Conservation (phyloP, 345 rosid genomes). For the Aurinia saxatilis region DNA sequence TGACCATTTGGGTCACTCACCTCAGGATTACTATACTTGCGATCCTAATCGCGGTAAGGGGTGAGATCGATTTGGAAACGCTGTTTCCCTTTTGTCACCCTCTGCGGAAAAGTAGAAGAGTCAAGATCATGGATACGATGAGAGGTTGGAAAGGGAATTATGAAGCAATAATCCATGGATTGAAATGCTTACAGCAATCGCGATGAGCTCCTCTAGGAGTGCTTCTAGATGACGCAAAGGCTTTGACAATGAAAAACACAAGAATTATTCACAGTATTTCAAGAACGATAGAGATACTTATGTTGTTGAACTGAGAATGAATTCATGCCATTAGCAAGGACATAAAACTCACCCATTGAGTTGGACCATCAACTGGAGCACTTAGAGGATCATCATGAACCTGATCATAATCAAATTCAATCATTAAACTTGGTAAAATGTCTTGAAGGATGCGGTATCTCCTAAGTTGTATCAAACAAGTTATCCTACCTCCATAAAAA, state of each 20-base stretch:
- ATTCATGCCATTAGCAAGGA: background rate
- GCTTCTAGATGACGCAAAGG: constrained; percentile 88
- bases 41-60: constrained; percentile 45
- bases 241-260: constrained; percentile 32
- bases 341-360: constrained; percentile 81
- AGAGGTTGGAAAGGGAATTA: background rate
- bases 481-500: constrained; percentile 91
- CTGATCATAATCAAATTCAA: constrained; percentile 33
- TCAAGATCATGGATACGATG: background rate
- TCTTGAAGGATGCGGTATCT: background rate
- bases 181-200: constrained; percentile 70
- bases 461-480: background rate
- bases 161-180: background rate
- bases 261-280: background rate
- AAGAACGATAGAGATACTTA: too few relatives aligned
- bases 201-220: constrained; percentile 79
- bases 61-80: constrained; percentile 74
- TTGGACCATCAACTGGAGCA: constrained; percentile 98
- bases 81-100: constrained; percentile 82
- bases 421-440: background rate
- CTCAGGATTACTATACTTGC: background rate
- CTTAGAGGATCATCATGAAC: constrained; percentile 93
- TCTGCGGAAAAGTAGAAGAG: constrained; percentile 30
- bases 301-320: background rate
- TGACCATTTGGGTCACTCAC: background rate